Base-by-base conservation (phyloP, 768 basidiomycete genomes). In the Trametes coccinea region DNA sequence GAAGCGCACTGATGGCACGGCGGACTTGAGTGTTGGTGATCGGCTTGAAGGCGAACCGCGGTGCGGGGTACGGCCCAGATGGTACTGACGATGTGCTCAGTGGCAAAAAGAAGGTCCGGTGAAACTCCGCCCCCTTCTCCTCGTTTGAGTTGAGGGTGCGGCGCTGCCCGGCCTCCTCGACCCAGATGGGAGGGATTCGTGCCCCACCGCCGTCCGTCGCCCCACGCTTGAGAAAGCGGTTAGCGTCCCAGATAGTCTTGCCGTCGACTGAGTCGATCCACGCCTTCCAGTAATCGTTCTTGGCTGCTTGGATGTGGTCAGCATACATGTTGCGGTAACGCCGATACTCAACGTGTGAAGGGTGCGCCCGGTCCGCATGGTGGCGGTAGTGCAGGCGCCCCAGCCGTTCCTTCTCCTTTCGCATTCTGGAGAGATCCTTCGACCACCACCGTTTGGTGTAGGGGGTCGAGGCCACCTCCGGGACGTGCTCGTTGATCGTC, bases 391-490 rank as follows among this genome's bases (percentile, higher is more conserved):
- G 39, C 0, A 56, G 33, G 0, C 60, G 33, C 2, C 68, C 63
- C 17, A 72, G 29, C 52, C 63, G 60, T 6, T 70, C 63, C 0
- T 63, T 52, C 4, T 64, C 39, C 13, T 59, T 66, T 11, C 66
- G 66, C 33, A 67, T 39, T 0, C 63, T 48, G 0, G 53, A 54
- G 2, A 80, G 72, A 0, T 74, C 73, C 11, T 56, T 45, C 5
- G 53, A 69, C 73, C 70, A 79, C 78, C 76, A 78, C 4, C 67
- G 11, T 39, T 77, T 77, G 3, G 60, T 22, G 50, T 68, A 67
- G 2, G 69, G 70, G 6, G 54, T 62, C 0, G 68, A 67, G 27
- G 66, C 56, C 0, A 62, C 33, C 2, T 49, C 17, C 0, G 72
- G 75, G 0, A 74, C 69, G 5, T 58, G 30, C 5, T 60, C 45